phyloP scores from a whole-genome alignment of 2,329 filamentous ascomycete species.

The Stenocarpella maydis region DNA sequence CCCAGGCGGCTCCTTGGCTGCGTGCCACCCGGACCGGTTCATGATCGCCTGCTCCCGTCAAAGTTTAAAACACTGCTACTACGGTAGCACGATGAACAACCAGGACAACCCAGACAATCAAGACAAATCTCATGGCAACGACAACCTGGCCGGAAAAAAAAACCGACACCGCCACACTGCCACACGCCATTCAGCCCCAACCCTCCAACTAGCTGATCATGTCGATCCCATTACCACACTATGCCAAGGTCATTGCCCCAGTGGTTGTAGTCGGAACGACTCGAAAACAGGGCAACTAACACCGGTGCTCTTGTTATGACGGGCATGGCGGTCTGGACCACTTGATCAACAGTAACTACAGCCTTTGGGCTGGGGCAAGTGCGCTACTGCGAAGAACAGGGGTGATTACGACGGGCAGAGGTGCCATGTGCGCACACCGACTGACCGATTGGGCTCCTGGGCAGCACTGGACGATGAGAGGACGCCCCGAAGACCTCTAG shows the following conservation, averaged over 20 bases:
- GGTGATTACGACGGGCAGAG: background rate
- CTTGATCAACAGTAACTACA: conserved; percentile 6
- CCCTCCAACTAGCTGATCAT: background rate
- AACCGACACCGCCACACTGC: conserved; percentile 1
- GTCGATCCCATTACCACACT: conserved; percentile 3
- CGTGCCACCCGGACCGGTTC: conserved; percentile 5
- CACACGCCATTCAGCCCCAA: background rate
- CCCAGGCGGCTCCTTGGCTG: background rate
- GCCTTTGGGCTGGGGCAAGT: background rate
- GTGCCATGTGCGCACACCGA: background rate
- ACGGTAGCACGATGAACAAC: background rate
- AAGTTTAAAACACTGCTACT: conserved; percentile 5
- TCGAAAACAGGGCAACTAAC: conserved; percentile 11
- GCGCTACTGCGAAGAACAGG: background rate
- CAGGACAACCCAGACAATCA: background rate
- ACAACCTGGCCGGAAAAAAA: background rate
- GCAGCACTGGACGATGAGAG: background rate
- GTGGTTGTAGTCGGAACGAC: conserved; percentile 4
- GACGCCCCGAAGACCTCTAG: too few species aligned
- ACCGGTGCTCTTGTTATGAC: background rate
- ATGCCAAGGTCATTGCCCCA: background rate
- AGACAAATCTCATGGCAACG: background rate
- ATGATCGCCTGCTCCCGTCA: conserved; percentile 21
- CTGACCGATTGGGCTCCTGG: background rate
- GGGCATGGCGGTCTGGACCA: conserved; percentile 18